A percentile compares a stretch with the other conserved stretches of the same genome.
Evolutionary conservation across 768 basidiomycete genomes (phyloP).

Genomic region (Mrakia blollopis): DNA sequence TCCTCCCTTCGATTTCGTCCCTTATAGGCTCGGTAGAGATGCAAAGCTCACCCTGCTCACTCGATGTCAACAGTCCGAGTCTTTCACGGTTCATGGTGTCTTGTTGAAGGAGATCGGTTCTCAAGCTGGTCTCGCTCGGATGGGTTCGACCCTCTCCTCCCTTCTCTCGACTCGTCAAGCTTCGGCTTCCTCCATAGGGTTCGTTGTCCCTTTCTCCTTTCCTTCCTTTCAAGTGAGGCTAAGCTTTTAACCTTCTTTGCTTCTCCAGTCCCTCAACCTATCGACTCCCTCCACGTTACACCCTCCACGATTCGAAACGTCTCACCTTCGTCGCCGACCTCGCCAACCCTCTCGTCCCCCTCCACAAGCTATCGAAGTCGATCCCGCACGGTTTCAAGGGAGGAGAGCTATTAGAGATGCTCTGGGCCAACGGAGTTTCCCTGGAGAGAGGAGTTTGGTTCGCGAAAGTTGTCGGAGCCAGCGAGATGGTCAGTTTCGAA

Average conservation of each 20-base stretch:
- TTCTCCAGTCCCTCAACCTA: constrained; percentile 34
- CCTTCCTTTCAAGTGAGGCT: background rate
- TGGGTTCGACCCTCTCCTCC: constrained; percentile 33
- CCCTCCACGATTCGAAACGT: constrained; percentile 38
- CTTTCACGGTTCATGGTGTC: constrained; percentile 38
- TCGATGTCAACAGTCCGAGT: constrained; percentile 35
- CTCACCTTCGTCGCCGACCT: constrained; percentile 39
- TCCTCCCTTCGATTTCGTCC: background rate
- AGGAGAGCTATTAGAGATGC: constrained; percentile 36
- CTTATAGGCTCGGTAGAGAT: background rate
- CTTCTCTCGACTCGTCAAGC: constrained; percentile 31
- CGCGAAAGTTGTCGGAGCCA: constrained; percentile 36
- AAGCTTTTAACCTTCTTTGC: background rate
- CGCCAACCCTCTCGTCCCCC: constrained; percentile 37
- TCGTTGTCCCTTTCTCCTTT: background rate
- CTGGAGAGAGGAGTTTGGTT: constrained; percentile 37
- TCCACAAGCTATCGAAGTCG: constrained; percentile 36
- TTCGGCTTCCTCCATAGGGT: constrained; percentile 33
- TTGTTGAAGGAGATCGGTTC: constrained; percentile 36
- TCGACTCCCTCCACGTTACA: constrained; percentile 36
- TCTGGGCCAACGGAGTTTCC: constrained; percentile 33
- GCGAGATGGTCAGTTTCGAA: constrained; percentile 36
- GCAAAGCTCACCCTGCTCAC: background rate
- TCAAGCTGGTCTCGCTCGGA: constrained; percentile 30
- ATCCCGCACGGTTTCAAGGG: constrained; percentile 39